Conservation (phyloP, 2,329 filamentous ascomycete species). For the Diaporthe sp. region DNA sequence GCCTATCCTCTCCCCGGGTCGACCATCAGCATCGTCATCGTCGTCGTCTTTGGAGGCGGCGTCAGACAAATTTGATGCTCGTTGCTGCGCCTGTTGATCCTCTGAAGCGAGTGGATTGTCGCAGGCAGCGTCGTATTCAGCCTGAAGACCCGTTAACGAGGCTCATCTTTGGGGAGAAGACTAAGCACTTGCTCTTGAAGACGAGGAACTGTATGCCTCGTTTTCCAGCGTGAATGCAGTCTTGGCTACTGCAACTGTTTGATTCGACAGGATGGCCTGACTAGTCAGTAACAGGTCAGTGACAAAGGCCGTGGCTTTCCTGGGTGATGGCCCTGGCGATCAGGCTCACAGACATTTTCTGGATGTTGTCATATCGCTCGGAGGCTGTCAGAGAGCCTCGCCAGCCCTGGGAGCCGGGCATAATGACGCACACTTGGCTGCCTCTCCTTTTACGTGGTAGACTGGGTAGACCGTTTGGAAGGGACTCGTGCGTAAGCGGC, state of each 20-base stretch:
- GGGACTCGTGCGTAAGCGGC: constrained; percentile 17
- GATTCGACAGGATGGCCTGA: constrained; percentile 45
- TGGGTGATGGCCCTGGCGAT: background rate
- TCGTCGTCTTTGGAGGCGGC: constrained; percentile 12
- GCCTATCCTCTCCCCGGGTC: constrained; percentile 64
- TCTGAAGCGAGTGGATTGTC: constrained; percentile 41
- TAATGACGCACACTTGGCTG: constrained; percentile 20
- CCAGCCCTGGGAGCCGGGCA: constrained; percentile 58
- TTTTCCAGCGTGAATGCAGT: constrained; percentile 77
- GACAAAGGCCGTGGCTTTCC: background rate
- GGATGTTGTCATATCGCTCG: constrained; percentile 74
- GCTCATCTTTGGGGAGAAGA: background rate
- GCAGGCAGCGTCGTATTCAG: constrained; percentile 69
- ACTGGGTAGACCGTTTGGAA: background rate
- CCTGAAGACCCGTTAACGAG: constrained; percentile 56
- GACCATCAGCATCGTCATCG: constrained; percentile 38
- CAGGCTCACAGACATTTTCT: constrained; percentile 67
- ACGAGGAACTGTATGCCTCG: constrained; percentile 70
- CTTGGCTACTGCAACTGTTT: constrained; percentile 44
- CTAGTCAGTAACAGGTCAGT: constrained; percentile 25
- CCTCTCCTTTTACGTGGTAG: background rate
- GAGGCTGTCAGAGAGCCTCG: constrained; percentile 67
- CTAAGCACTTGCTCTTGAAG: constrained; percentile 66
- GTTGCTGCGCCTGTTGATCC: constrained; percentile 35
- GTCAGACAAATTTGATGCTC: constrained; percentile 19